Base-by-base conservation (phyloP, 2,329 filamentous ascomycete genomes). In the Colletotrichum camelliae region DNA sequence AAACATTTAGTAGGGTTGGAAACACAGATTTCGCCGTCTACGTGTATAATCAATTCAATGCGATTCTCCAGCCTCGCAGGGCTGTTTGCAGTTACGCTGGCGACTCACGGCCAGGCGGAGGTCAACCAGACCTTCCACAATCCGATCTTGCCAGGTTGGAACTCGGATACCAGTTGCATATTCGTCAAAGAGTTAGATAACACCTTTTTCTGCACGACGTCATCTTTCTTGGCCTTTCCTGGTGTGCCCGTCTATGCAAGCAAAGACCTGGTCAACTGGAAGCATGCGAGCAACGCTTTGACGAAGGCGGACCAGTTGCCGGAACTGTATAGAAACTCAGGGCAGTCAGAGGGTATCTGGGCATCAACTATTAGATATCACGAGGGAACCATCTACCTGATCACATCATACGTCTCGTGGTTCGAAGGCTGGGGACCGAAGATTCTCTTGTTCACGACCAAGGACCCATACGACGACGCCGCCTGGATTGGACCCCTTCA, bases 201-300 rank as follows among this genome's bases (percentile, higher is more conserved):
- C n/a, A 87, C 85, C 15, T 90, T 89, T 79, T 89, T 88, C 79
- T 89, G 88, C 77, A 87, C 86, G 5, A 87, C 87, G 0, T 90
- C 89, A 2, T 89, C 87, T 0, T 91, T 91, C 79, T 86, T 88
- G 72, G 83, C 85, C 1, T 90, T 90, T 76, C 89, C 89, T 0
- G 89, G 88, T 1, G 81, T 90, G 10, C 89, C 89, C 0, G 85
- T 91, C n/a, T 87, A 90, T 78, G 87, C 88, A 2, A 89, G 86
- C 16, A 86, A 84, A 72, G 88, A 91, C 78, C 80, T 91, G 18
- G 77, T 84, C 27, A 86, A 87, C 70, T 91, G 89, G 88, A 87
- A 86, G 75, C 83, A 87, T 7, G 79, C 81, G 67, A 84, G 84
- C 74, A 84, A 87, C 43, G 86, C 82, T 2, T 84, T 84, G 79